phyloP scores from a whole-genome alignment of 208 protist species.

The Entamoeba nuttalli region DNA sequence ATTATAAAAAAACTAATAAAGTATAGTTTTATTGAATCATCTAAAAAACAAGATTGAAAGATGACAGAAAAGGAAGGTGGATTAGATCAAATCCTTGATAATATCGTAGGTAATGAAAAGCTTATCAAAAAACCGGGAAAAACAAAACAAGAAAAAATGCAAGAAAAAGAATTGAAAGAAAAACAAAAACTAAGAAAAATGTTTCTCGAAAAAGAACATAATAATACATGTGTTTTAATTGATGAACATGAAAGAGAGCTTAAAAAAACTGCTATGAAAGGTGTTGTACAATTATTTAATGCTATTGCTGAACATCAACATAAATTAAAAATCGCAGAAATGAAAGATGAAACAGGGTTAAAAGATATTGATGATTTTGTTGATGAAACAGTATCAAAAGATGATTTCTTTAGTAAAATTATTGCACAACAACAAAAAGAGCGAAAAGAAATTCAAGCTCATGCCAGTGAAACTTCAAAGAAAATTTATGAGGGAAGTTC shows the following conservation, averaged over 20 bases:
- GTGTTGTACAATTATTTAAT: neutral
- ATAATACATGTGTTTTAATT: neutral
- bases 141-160: neutral
- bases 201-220: neutral
- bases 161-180: neutral
- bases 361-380: neutral
- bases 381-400: neutral
- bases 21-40: no score
- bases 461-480: neutral
- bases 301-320: neutral
- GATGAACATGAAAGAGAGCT: neutral
- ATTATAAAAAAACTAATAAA: no score
- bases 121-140: neutral
- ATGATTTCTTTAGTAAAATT: neutral
- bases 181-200: neutral
- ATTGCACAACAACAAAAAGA: neutral
- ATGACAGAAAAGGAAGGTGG: neutral
- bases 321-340: neutral
- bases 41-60: neutral
- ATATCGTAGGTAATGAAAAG: neutral
- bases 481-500: neutral
- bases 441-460: neutral
- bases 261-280: neutral
- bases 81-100: neutral
- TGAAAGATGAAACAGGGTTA: neutral